A percentile compares a stretch with the other conserved stretches of the same genome.
Evolutionary conservation across 2,329 filamentous ascomycete species (phyloP).

Genomic region (Colletotrichum brevisporum): DNA sequence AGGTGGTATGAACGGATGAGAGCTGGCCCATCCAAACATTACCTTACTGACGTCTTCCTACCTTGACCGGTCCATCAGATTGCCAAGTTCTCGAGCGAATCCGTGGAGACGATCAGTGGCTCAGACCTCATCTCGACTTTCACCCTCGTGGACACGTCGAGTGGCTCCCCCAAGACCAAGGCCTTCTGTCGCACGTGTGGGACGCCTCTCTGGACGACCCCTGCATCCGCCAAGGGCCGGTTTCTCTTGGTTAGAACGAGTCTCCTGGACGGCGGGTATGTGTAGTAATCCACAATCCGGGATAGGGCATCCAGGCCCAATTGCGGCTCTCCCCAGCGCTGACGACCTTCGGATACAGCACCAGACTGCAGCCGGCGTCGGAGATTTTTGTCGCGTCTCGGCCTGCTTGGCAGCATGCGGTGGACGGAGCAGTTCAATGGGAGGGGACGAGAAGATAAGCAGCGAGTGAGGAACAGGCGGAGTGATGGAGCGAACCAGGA

Average conservation of each 20-base stretch:
- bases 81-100: slow-evolving; percentile 44
- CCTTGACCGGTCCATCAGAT: slow-evolving; percentile 40
- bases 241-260: slow-evolving; percentile 45
- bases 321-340: slow-evolving; percentile 23
- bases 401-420: slow-evolving; percentile 44
- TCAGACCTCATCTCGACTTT: slow-evolving; percentile 38
- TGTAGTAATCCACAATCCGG: slow-evolving; percentile 33
- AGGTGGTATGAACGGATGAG: slow-evolving; percentile 31
- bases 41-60: too few species aligned
- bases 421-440: slow-evolving; percentile 45
- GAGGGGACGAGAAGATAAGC: slow-evolving; percentile 46
- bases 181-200: slow-evolving; percentile 46
- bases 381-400: slow-evolving; percentile 49
- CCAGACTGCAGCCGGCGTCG: slow-evolving; percentile 19
- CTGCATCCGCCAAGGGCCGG: slow-evolving; percentile 44
- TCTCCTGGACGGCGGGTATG: slow-evolving; percentile 45
- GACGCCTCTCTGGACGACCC: slow-evolving; percentile 47
- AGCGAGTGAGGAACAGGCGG: background rate
- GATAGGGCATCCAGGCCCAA: background rate
- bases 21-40: too few species aligned
- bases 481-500: background rate
- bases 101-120: slow-evolving; percentile 35
- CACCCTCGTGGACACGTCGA: slow-evolving; percentile 44
- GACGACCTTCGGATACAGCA: slow-evolving; percentile 40
- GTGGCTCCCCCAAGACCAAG: slow-evolving; percentile 46